Evolutionary conservation across 2,329 filamentous ascomycete genomes (phyloP), one percentile per base, ranked within the genome.

Genomic region (Talaromyces sp.): DNA sequence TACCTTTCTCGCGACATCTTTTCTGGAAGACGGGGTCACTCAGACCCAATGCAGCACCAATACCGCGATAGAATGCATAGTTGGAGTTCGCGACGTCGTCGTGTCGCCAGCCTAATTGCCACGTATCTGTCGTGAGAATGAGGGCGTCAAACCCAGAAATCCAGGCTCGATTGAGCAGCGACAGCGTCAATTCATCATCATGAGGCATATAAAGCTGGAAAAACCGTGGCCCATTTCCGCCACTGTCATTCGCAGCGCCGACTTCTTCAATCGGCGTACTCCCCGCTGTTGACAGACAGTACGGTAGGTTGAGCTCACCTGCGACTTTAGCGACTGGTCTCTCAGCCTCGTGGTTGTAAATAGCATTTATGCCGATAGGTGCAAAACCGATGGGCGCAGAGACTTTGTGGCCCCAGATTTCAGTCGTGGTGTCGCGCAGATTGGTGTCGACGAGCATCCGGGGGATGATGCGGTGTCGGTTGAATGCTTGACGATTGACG

Each of bases 131-230:
- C 0, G 86, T 89, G 1, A 89, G 75, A 7, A 89, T 84, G 63
- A 83, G 84, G 0, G 82, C 87, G 2, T 81, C 79, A 72, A 85
- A 89, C 0, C 86, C 86, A 5, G 75, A 78, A 1, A 83, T 75
- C 66, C 81, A 77, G 0, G 87, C 87, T 24, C 86, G 77, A n/a
- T 78, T 77, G 1, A 89, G 76, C 16, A 89, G 75, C 0, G 82
- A 85, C 3, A 85, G 62, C 0, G 85, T 85, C 27, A 88, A 72
- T 64, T 85, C 84, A 65, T 88, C 85, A 67, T 89, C 85, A 63
- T 88, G 85, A 1, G 84, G 84, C 82, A 85, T 84, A 72, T 89
- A 89, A 1, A 89, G 77, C 72, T 89, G 87, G 74, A 84, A 89
- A 72, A 87, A 88, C 0, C 87, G 78, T 1, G 83, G 78, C 0